Percentiles rank a stretch among this genome's conserved stretches.
These are phyloP conservation scores for Ceratocystis alfenasii DNA, from an alignment of 2,329 filamentous ascomycete species.

Conservation along the genomic window DNA sequence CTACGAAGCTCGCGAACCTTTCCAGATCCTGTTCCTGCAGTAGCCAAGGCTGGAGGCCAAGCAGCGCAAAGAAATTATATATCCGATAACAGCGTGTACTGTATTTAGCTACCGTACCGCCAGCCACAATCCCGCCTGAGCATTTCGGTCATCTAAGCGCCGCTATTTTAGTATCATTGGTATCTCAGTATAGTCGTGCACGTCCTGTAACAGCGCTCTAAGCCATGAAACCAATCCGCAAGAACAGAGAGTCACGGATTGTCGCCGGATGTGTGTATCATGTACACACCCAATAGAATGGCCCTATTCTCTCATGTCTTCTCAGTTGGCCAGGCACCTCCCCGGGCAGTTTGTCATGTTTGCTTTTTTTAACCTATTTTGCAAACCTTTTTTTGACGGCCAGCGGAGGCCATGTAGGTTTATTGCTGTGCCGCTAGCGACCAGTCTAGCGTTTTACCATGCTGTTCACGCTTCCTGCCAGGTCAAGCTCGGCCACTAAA, in stretches of 20 bases:
- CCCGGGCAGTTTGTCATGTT: not conserved
- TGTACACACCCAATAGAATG: not conserved
- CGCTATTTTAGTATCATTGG: slow-evolving; percentile 3
- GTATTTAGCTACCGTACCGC: not conserved
- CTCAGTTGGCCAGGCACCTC: not conserved
- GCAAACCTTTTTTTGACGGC: not conserved
- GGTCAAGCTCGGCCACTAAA: not conserved
- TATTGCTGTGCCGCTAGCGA: slow-evolving; percentile 4
- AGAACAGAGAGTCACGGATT: not conserved
- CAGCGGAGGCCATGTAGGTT: not conserved
- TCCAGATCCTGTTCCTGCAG: not conserved
- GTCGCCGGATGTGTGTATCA: not conserved
- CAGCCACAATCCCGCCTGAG: not conserved
- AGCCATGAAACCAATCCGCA: not conserved
- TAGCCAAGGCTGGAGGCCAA: too few relatives aligned
- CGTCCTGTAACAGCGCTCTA: not conserved
- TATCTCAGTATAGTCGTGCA: not conserved
- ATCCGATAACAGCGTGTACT: not conserved
- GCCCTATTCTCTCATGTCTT: not conserved
- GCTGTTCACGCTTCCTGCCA: not conserved
- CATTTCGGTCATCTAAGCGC: not conserved
- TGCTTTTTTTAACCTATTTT: not conserved
- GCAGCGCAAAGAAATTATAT: too few relatives aligned
- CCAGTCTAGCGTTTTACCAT: slow-evolving; percentile 4
- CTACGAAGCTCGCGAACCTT: not conserved